Evolutionary conservation across 352 stramenopile genomes (phyloP), one percentile per base, ranked within the genome.

Genomic region (Elongisporangium senticosum): DNA sequence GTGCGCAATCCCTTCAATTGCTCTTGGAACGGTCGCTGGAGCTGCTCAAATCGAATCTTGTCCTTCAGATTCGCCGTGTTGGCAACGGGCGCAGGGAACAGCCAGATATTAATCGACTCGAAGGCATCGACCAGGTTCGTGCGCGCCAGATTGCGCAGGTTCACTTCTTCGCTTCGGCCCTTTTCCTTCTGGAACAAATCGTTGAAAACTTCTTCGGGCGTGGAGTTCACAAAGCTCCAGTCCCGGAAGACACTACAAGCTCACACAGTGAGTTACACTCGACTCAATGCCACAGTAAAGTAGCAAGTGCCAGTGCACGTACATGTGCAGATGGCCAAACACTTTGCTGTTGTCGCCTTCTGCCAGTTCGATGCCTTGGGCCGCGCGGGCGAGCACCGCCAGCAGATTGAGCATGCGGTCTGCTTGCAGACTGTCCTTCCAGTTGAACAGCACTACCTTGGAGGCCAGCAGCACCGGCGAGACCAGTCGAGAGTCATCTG

Each of bases 401-500:
- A 95, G 65, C 33, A 95, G 26, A 26, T 95, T 95, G 20, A 95
- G 69, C 61, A 95, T 95, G 19, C 86, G 83, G 23, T 95, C 86
- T 1, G 83, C 78, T 51, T 95, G 83, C 1, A 95, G 59, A 71
- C 82, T 91, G 62, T 95, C 86, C 61, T 95, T 95, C 86, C 86
- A 95, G 67, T 95, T 95, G 62, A 95, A 95, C n/a, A 95, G 67
- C 39, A 95, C 86, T 0, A 84, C 83, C 55, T 95, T 95, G 21
- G 86, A 95, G 20, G 86, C 64, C n/a, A 95, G 64, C 53, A 95
- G 67, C 43, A 95, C 83, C 2, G 86, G 86, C 22, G 86, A 93
- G 58, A 95, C 83, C 21, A 95, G 69, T 51, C 83, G 65, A 56
- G 83, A 95, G 59, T 95, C 86, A 53, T 95, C 76, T 89, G 55